A percentile compares a stretch with the other conserved stretches of the same genome.
Evolutionary conservation across 2,329 filamentous ascomycete genomes (phyloP).

Genomic region (Neopestalotiopsis sp.): DNA sequence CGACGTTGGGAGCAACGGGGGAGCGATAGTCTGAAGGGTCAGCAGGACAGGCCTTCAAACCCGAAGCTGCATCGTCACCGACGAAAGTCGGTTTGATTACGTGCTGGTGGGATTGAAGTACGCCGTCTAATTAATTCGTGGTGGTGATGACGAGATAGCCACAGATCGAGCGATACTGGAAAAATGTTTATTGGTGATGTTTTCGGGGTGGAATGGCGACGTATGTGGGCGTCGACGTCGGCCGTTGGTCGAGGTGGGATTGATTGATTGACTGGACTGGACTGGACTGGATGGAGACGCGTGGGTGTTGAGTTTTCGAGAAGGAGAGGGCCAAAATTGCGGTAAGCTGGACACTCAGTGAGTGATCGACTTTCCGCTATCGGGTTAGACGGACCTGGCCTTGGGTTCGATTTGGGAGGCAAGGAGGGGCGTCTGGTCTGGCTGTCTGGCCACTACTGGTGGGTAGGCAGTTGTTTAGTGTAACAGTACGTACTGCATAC

Average conservation of each 20-base stretch:
- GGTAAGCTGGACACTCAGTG: conserved; percentile 9
- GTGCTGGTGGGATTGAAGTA: background rate
- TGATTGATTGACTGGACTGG: too few relatives aligned
- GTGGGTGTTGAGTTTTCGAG: conserved; percentile 17
- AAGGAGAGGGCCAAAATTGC: conserved; percentile 12
- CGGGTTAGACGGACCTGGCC: conserved; percentile 10
- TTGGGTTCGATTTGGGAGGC: conserved; percentile 11
- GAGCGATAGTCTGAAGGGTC: background rate
- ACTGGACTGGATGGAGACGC: conserved; percentile 2
- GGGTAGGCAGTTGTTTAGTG: too few relatives aligned
- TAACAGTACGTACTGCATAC: too few relatives aligned
- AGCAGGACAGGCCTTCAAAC: background rate
- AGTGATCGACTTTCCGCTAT: conserved; percentile 16
- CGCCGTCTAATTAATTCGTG: background rate
- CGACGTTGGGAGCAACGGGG: background rate
- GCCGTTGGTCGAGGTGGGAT: background rate
- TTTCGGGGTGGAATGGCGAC: conserved; percentile 5
- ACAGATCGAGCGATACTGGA: background rate
- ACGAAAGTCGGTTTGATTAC: background rate
- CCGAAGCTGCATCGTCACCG: conserved; percentile 17
- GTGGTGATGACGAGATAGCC: too few relatives aligned
- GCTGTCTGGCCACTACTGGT: background rate
- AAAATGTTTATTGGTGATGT: background rate
- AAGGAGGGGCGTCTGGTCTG: background rate
- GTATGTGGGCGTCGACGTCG: background rate